Percentiles rank a stretch among this genome's conserved stretches.
Conservation (phyloP, 1,284 basidiomycete genomes). For the Marasmius tenuissimus region DNA sequence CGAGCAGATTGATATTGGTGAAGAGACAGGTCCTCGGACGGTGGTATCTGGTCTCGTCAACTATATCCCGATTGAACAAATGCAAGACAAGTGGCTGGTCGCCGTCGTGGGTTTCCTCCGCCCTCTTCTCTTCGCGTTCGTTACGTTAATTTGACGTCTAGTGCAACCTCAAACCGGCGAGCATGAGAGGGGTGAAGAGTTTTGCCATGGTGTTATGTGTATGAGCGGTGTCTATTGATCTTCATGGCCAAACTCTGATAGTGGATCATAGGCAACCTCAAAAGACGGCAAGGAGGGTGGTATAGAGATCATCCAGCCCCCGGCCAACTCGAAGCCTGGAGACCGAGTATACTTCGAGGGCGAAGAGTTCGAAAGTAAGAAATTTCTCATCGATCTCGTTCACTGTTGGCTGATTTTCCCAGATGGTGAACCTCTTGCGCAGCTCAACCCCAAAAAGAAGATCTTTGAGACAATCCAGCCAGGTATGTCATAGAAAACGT, state of each 20-base stretch:
- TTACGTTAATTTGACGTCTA: constrained; percentile 24
- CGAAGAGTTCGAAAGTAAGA: constrained; percentile 73
- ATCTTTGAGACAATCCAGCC: constrained; percentile 95
- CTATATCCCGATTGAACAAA: constrained; percentile 92
- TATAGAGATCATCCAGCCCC: constrained; percentile 90
- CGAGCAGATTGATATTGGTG: constrained; percentile 95
- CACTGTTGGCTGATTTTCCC: not conserved
- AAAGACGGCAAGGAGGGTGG: constrained; percentile 88
- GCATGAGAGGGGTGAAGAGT: constrained; percentile 94
- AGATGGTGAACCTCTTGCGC: constrained; percentile 74
- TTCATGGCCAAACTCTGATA: not conserved
- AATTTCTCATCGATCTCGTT: not conserved
- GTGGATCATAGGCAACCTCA: constrained; percentile 71
- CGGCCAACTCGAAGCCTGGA: constrained; percentile 83
- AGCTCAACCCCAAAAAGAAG: constrained; percentile 97
- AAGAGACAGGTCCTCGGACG: constrained; percentile 89
- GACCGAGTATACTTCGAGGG: constrained; percentile 95
- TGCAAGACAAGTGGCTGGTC: constrained; percentile 84
- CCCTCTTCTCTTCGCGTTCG: not conserved
- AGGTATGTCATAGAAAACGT: constrained; percentile 37
- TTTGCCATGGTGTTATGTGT: constrained; percentile 96
- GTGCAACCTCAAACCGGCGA: constrained; percentile 95
- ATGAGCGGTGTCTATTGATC: constrained; percentile 24
- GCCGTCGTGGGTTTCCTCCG: constrained; percentile 64
- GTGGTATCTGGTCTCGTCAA: constrained; percentile 95